phyloP scores from a whole-genome alignment of 2,329 filamentous ascomycete species.

The Plenodomus tracheiphilus region DNA sequence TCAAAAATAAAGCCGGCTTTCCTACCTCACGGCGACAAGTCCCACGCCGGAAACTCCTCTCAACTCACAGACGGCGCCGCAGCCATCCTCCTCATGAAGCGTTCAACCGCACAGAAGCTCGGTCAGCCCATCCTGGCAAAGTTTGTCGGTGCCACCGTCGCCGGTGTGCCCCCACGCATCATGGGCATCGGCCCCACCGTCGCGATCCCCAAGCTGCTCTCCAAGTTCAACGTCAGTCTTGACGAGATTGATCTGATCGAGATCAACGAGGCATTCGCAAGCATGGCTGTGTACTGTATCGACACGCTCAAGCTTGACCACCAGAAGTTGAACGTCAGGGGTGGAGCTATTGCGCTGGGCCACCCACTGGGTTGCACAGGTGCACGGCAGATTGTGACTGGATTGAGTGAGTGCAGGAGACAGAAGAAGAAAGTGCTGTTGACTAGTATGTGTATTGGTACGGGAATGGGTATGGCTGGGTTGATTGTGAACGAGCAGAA shows the following conservation, averaged over 20 bases:
- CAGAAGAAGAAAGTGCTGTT: slow-evolving; percentile 88
- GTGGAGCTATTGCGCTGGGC: slow-evolving; percentile 80
- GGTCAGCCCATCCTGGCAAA: slow-evolving; percentile 93
- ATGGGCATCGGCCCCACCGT: slow-evolving; percentile 90
- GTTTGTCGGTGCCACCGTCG: slow-evolving; percentile 88
- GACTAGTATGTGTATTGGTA: slow-evolving; percentile 85
- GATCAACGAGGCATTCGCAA: slow-evolving; percentile 97
- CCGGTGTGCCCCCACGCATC: slow-evolving; percentile 87
- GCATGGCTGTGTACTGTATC: slow-evolving; percentile 94
- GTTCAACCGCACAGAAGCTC: slow-evolving; percentile 81
- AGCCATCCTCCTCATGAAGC: slow-evolving; percentile 90
- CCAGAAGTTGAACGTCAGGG: slow-evolving; percentile 78
- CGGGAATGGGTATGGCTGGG: slow-evolving; percentile 68
- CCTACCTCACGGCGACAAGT: slow-evolving; percentile 82
- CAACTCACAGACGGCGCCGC: slow-evolving; percentile 95
- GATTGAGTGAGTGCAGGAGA: slow-evolving; percentile 80
- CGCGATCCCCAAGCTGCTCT: slow-evolving; percentile 78
- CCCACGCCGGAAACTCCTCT: slow-evolving; percentile 90
- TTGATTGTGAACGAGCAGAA: slow-evolving; percentile 67
- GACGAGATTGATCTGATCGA: slow-evolving; percentile 88
- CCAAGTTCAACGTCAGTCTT: slow-evolving; percentile 74
- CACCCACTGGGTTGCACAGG: slow-evolving; percentile 83
- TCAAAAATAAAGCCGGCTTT: slow-evolving; percentile 88
- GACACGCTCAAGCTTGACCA: slow-evolving; percentile 67
- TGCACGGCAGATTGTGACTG: slow-evolving; percentile 82